Evolutionary conservation across 163 green algal genomes (phyloP), one percentile per base, ranked within the genome.

Genomic region (Chlamydomonas reinhardtii): DNA sequence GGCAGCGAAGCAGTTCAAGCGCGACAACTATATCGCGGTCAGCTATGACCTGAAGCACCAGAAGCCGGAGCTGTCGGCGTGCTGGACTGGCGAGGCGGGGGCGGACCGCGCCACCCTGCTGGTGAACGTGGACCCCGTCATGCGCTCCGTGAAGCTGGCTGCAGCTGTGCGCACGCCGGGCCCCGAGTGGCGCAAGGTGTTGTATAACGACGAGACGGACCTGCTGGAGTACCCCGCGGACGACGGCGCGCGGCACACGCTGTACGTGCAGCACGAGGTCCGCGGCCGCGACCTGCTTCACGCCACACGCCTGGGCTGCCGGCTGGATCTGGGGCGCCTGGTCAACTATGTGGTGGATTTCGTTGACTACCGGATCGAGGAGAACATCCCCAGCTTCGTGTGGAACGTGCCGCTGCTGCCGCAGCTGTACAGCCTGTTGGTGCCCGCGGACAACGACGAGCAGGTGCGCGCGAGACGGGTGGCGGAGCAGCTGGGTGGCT

Each of bases 21-120:
- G 80, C 20, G 83, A 89, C 1, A 90, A 68, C 61, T 92, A 88
- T 37, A 79, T 89, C n/a, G 82, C 73, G 16, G 59, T 89, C 43
- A 89, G 66, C 79, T 94, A 92, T 72, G 92, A 94, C 82, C 66
- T 94, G 14, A 88, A 81, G 39, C 85, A 90, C 73, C 64, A 43
- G 12, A 89, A 89, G 70, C 92, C 92, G 0, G 90, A 94, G 84
- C 71, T 94, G 14, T 86, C 84, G 1, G 34, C 91, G 22, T 89
- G 77, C 32, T 94, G 90, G 92, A 83, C 89, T 0, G 92, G 92
- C 27, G 65, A 90, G 24, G 91, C 89, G 0, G 61, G 72, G 29
- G 84, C 66, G 19, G 89, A 92, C 76, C 89, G 86, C 69, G 86
- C 92, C 17, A 88, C 85, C 24, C 73, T 94, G 64, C 73, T 87